Evolutionary conservation across 164 flowering plant species (phyloP).

Genomic region (Nymphaea colorata): DNA sequence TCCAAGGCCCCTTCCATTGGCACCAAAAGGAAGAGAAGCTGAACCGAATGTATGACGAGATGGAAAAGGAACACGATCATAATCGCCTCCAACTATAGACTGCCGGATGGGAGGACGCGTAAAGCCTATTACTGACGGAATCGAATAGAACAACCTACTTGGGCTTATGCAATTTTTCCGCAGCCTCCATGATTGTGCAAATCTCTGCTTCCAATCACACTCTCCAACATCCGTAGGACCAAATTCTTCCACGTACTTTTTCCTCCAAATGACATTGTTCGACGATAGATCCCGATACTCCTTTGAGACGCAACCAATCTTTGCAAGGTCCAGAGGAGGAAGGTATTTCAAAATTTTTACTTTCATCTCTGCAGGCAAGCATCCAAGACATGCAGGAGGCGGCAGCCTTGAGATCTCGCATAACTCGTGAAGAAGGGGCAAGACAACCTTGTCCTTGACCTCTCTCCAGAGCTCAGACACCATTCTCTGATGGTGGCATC

Average conservation of each 20-base stretch:
- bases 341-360: slow-evolving; percentile 45
- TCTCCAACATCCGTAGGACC: slow-evolving; percentile 31
- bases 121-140: neutral
- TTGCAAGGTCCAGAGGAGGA: slow-evolving; percentile 43
- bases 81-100: slow-evolving; percentile 26
- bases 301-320: slow-evolving; percentile 34
- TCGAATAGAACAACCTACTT: neutral
- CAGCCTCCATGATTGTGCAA: slow-evolving; percentile 15
- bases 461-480: slow-evolving; percentile 62
- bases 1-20: neutral
- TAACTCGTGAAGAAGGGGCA: slow-evolving; percentile 65
- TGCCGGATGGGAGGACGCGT: too few species aligned
- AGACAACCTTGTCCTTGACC: slow-evolving; percentile 62
- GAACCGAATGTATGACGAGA: neutral
- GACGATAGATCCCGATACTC: slow-evolving; percentile 48
- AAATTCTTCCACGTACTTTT: slow-evolving; percentile 46
- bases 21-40: neutral
- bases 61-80: slow-evolving; percentile 12
- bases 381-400: slow-evolving; percentile 53
- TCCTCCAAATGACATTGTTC: slow-evolving; percentile 53
- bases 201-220: slow-evolving; percentile 12
- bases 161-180: slow-evolving; percentile 9
- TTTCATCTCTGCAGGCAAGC: slow-evolving; percentile 67
- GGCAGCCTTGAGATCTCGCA: slow-evolving; percentile 44
- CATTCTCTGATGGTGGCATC: slow-evolving; percentile 16